Percentiles rank a stretch among this genome's conserved stretches.
These are phyloP conservation scores for Fimicolochytrium jonesii DNA, from an alignment of 192 early-diverging fungal species.

Conservation along the genomic window DNA sequence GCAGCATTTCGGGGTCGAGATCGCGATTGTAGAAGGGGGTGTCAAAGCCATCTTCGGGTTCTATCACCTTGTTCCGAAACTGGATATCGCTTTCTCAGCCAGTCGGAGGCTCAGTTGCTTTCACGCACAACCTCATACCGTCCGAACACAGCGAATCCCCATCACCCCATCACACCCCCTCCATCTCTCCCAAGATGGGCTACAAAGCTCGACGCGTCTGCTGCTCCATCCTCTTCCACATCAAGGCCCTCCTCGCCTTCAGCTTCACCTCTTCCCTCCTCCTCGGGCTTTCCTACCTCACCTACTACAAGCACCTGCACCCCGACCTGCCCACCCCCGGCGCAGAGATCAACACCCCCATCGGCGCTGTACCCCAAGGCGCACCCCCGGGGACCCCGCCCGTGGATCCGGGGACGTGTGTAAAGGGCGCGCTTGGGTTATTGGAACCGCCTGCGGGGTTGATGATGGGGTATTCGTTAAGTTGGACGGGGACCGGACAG, in stretches of 20 bases:
- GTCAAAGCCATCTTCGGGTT: too few relatives aligned
- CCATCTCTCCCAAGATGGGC: slow-evolving; percentile 7
- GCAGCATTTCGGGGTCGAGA: too few relatives aligned
- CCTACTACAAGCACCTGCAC: slow-evolving; percentile 12
- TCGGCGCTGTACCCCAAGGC: not conserved
- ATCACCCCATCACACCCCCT: too few relatives aligned
- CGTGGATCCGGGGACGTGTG: not conserved
- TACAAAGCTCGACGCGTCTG: not conserved
- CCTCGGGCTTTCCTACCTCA: slow-evolving; percentile 3
- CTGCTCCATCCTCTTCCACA: slow-evolving; percentile 13
- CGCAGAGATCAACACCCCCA: not conserved
- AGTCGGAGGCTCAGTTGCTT: too few relatives aligned
- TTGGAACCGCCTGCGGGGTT: slow-evolving; percentile 2
- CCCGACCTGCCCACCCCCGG: not conserved
- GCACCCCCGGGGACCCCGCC: not conserved
- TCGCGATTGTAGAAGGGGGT: too few relatives aligned
- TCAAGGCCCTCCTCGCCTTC: slow-evolving; percentile 14
- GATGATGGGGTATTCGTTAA: not conserved
- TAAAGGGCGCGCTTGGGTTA: not conserved
- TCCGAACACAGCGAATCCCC: too few relatives aligned
- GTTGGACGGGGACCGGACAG: not conserved
- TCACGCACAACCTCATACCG: too few relatives aligned
- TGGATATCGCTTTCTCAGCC: too few relatives aligned
- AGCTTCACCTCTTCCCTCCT: slow-evolving; percentile 3
- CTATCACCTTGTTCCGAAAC: too few relatives aligned